These are phyloP conservation scores for Cryptosporidium felis DNA, from an alignment of 169 alveolate genomes.

Conservation along the genomic window DNA sequence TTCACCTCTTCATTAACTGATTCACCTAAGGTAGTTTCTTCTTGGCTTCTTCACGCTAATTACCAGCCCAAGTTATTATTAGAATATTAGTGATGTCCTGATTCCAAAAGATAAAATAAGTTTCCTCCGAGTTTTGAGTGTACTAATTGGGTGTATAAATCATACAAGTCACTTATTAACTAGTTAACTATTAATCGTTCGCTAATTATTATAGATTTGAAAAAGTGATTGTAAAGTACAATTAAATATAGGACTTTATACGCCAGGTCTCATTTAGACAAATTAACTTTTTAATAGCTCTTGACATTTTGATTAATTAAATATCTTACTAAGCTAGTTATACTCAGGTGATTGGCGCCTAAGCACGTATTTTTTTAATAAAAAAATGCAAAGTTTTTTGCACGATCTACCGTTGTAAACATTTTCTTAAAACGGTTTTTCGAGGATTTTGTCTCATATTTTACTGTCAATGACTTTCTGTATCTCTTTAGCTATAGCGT, in stretches of 20 bases:
- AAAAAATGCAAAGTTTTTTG: too few species aligned
- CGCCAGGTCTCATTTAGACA: constrained; percentile 59
- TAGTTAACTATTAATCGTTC: too few species aligned
- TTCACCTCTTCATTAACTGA: too few species aligned
- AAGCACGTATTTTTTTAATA: background rate
- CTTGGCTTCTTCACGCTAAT: background rate
- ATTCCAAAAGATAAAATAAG: background rate
- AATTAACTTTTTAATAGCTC: background rate
- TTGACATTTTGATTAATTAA: background rate
- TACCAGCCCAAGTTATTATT: background rate
- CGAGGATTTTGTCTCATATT: too few species aligned
- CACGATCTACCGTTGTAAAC: too few species aligned
- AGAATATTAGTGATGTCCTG: background rate
- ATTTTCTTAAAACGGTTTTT: too few species aligned
- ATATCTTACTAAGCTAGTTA: background rate
- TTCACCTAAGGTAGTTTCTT: background rate
- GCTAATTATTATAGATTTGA: too few species aligned
- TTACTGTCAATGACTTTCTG: background rate
- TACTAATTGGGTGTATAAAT: too few species aligned
- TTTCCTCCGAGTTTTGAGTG: too few species aligned
- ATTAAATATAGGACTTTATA: too few species aligned
- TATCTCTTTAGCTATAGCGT: background rate
- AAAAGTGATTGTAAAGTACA: too few species aligned
- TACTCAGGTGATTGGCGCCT: constrained; percentile 11
- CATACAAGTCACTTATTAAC: too few species aligned